Conservation (phyloP, 2,329 filamentous ascomycete genomes). For the Monilinia fructicola region DNA sequence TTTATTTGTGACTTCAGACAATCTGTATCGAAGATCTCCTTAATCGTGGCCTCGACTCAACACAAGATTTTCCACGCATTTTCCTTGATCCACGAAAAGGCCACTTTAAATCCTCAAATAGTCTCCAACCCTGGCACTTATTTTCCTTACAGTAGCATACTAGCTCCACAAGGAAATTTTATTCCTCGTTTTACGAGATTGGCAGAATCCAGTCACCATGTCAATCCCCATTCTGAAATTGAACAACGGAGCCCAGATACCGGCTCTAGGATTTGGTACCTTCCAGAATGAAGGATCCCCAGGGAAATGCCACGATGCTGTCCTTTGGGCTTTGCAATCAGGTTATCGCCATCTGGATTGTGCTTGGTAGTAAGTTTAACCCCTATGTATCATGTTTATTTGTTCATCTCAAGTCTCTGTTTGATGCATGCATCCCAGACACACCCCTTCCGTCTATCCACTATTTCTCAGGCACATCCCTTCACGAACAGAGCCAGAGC, state of each 20-base stretch:
- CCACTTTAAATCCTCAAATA: no score
- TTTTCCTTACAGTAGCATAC: background rate
- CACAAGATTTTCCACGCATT: background rate
- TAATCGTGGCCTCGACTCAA: background rate
- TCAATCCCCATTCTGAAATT: constrained; percentile 30
- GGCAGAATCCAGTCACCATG: constrained; percentile 1
- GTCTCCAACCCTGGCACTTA: background rate
- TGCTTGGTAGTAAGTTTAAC: constrained; percentile 56
- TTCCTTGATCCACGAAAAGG: background rate
- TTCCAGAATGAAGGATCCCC: constrained; percentile 36
- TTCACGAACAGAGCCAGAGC: background rate
- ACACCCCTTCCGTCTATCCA: background rate
- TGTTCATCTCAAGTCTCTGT: constrained; percentile 4
- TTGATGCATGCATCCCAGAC: constrained; percentile 38
- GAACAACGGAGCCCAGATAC: constrained; percentile 42
- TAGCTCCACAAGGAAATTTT: background rate
- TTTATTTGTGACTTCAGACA: constrained; percentile 12
- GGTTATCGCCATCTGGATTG: constrained; percentile 69
- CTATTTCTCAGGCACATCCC: background rate
- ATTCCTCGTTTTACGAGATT: background rate
- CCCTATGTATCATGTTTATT: constrained; percentile 14
- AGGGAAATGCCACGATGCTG: constrained; percentile 47
- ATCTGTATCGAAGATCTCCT: constrained; percentile 5
- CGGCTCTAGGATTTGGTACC: constrained; percentile 48
- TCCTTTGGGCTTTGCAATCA: constrained; percentile 61